Evolutionary conservation across 140 eudicot species (phyloP).

Genomic region (Ambrosia hybrid): DNA sequence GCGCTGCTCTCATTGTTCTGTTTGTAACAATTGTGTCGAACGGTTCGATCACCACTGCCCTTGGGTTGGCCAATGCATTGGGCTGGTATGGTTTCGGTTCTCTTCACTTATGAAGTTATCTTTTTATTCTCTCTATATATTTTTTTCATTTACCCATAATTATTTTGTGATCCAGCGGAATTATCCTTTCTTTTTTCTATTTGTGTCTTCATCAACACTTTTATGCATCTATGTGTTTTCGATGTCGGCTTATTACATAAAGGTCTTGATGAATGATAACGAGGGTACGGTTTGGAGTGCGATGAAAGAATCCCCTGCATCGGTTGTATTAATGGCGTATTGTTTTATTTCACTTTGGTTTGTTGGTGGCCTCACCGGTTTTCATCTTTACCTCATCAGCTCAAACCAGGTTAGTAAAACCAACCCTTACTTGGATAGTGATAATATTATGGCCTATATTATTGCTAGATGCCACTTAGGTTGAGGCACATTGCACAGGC

Average conservation of each 20-base stretch:
- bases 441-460: not conserved
- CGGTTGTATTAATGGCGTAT: constrained; percentile 78
- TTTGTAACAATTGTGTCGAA: constrained; percentile 97
- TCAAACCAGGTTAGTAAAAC: constrained; percentile 77
- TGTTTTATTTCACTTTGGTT: constrained; percentile 91
- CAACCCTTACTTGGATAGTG: not conserved
- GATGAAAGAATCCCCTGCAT: constrained; percentile 93
- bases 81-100: constrained; percentile 55
- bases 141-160: not conserved
- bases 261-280: constrained; percentile 77
- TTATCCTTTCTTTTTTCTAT: constrained; percentile 86
- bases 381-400: constrained; percentile 83
- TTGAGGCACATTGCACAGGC: not conserved
- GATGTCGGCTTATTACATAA: constrained; percentile 78
- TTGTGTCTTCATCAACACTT: constrained; percentile 75
- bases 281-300: constrained; percentile 85
- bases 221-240: constrained; percentile 87
- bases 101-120: not conserved
- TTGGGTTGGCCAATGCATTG: constrained; percentile 99
- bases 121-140: not conserved
- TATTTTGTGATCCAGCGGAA: constrained; percentile 63
- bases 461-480: not conserved
- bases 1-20: constrained; percentile 97
- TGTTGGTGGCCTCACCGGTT: constrained; percentile 98
- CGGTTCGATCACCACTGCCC: constrained; percentile 99